Evolutionary conservation across 257 asterid genomes (phyloP).

Genomic region (Eustoma russellianum): DNA sequence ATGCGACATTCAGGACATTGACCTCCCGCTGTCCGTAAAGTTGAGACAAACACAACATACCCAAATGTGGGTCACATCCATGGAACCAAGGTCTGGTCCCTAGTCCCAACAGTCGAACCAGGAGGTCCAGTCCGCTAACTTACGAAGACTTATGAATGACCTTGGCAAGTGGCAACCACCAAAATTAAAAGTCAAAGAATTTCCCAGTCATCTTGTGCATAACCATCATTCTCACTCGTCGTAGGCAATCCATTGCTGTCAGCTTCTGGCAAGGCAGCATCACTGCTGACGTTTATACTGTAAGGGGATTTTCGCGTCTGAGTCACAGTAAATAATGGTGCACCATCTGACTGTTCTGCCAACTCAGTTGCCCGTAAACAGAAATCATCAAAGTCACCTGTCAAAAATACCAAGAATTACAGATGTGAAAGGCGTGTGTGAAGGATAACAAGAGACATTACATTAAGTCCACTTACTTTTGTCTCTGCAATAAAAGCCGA

Average conservation of each 20-base stretch:
- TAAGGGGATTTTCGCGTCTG: constrained; percentile 35
- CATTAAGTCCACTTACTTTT: constrained; percentile 39
- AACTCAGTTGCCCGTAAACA: constrained; percentile 57
- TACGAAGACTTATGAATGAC: no score
- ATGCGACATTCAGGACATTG: no score
- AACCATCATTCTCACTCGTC: constrained; percentile 22
- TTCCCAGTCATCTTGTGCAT: constrained; percentile 87
- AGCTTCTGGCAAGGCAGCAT: constrained; percentile 18
- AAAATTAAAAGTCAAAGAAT: constrained; percentile 36
- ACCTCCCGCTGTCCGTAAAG: no score
- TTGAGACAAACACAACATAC: no score
- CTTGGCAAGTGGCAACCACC: no score
- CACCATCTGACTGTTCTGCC: constrained; percentile 61
- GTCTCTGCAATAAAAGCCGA: constrained; percentile 79
- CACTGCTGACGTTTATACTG: constrained; percentile 12
- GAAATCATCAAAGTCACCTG: constrained; percentile 89
- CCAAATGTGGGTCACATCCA: no score
- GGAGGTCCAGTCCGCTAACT: no score
- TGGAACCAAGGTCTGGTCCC: no score
- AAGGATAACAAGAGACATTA: neutral
- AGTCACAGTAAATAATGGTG: constrained; percentile 78
- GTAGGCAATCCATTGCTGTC: constrained; percentile 18
- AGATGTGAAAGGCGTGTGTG: no score
- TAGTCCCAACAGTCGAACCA: no score
- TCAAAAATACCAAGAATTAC: neutral